Evolutionary conservation across 345 rosid genomes (phyloP).

Genomic region (Citrus glauca): DNA sequence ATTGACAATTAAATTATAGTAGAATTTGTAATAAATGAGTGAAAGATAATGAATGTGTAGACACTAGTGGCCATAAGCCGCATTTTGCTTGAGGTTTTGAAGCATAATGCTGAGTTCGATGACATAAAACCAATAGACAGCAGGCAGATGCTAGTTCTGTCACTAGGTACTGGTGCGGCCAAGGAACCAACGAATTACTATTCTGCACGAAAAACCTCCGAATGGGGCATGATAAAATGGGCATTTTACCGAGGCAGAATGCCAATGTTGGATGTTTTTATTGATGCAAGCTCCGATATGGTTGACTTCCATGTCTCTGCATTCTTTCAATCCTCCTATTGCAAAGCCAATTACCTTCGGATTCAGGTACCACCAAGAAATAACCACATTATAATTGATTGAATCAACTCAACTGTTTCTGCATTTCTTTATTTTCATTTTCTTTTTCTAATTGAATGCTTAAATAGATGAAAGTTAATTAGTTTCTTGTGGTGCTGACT

Average conservation of each 20-base stretch:
- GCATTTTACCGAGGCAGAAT: not conserved
- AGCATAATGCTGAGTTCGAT: not conserved
- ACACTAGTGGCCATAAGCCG: slow-evolving; percentile 9
- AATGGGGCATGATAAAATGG: slow-evolving; percentile 21
- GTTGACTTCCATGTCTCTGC: too few species aligned
- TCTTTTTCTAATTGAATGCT: too few species aligned
- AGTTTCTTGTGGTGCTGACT: not conserved
- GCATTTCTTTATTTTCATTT: not conserved
- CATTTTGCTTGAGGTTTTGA: slow-evolving; percentile 6
- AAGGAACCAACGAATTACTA: slow-evolving; percentile 1
- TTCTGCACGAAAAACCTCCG: slow-evolving; percentile 12
- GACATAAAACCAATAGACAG: not conserved
- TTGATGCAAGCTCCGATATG: too few species aligned
- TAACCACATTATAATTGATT: too few species aligned
- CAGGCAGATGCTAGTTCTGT: not conserved
- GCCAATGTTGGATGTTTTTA: too few species aligned
- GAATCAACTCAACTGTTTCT: too few species aligned
- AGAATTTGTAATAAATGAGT: too few species aligned
- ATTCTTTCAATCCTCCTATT: too few species aligned
- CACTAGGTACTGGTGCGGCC: not conserved
- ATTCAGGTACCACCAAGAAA: too few species aligned
- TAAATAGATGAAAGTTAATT: too few species aligned
- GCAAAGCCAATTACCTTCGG: too few species aligned
- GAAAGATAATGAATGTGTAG: not conserved
- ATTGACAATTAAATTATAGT: not conserved